These are phyloP conservation scores for Batkoa obscura DNA, from an alignment of 371 early-diverging fungal species.

Conservation along the genomic window DNA sequence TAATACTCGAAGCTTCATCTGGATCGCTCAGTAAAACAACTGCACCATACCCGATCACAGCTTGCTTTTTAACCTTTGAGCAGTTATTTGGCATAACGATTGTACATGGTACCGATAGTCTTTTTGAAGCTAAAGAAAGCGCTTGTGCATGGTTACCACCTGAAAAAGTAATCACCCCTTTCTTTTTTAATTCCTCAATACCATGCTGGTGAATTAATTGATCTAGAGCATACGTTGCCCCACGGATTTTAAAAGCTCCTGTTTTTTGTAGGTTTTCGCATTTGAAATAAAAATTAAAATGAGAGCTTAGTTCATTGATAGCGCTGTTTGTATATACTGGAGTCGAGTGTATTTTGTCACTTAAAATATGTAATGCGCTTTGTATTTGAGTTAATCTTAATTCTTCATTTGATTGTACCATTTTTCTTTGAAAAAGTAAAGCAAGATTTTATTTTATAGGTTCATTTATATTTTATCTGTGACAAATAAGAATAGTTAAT, in stretches of 20 bases:
- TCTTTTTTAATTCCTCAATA: slow-evolving; percentile 41
- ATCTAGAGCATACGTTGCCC: slow-evolving; percentile 80
- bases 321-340: slow-evolving; percentile 23
- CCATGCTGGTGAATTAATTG: slow-evolving; percentile 24
- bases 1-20: slow-evolving; percentile 83
- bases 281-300: slow-evolving; percentile 55
- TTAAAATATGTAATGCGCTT: too few relatives aligned
- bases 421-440: too few relatives aligned
- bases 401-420: too few relatives aligned
- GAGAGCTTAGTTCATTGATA: slow-evolving; percentile 11
- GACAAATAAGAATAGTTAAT: too few relatives aligned
- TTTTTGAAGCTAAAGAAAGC: slow-evolving; percentile 68
- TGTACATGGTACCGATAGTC: slow-evolving; percentile 71
- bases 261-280: slow-evolving; percentile 88
- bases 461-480: too few relatives aligned
- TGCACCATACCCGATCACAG: slow-evolving; percentile 77
- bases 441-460: too few relatives aligned
- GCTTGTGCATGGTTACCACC: slow-evolving; percentile 87
- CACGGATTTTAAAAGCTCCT: slow-evolving; percentile 91
- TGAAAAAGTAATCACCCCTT: slow-evolving; percentile 82
- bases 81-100: slow-evolving; percentile 80
- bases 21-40: slow-evolving; percentile 63
- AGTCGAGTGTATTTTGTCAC: slow-evolving; percentile 20
- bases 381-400: too few relatives aligned
- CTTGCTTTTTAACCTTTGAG: slow-evolving; percentile 60